A percentile compares a stretch with the other conserved stretches of the same genome.
phyloP scores from a whole-genome alignment of 2,329 filamentous ascomycete genomes.

The Ophiostoma pallidulum region DNA sequence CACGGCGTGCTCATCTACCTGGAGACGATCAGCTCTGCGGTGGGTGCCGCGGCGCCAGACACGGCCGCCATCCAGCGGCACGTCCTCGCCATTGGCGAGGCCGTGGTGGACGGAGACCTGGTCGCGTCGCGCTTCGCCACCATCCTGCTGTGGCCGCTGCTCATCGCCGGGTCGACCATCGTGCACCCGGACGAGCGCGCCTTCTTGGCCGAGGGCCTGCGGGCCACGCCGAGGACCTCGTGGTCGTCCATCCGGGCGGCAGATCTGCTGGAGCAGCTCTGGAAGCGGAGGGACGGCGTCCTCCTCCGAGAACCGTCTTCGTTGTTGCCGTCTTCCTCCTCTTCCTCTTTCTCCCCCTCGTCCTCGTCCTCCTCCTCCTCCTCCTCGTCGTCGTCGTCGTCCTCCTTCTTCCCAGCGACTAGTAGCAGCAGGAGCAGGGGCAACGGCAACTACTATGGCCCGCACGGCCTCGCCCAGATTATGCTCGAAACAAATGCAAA shows the following conservation, averaged over 20 bases:
- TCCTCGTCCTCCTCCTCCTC: too few species aligned
- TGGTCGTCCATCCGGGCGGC: conserved; percentile 14
- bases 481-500: conserved; percentile 9
- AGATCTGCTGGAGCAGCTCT: conserved; percentile 14
- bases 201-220: conserved; percentile 14
- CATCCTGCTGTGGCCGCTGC: conserved; percentile 16
- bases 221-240: conserved; percentile 7
- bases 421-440: not conserved
- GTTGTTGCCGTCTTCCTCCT: too few species aligned
- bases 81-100: conserved; percentile 12
- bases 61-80: conserved; percentile 9
- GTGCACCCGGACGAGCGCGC: conserved; percentile 7
- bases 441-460: conserved; percentile 9
- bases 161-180: conserved; percentile 15
- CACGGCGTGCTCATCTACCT: conserved; percentile 16
- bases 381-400: too few species aligned
- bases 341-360: too few species aligned
- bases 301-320: too few species aligned
- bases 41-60: not conserved
- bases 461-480: conserved; percentile 10
- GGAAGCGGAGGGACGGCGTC: conserved; percentile 9
- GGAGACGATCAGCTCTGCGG: conserved; percentile 1
- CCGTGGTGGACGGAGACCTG: conserved; percentile 11
- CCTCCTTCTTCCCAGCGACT: not conserved
- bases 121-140: conserved; percentile 14